Conservation (phyloP, 176 grass and related monocot species). For the Aegilops sharonensis region DNA sequence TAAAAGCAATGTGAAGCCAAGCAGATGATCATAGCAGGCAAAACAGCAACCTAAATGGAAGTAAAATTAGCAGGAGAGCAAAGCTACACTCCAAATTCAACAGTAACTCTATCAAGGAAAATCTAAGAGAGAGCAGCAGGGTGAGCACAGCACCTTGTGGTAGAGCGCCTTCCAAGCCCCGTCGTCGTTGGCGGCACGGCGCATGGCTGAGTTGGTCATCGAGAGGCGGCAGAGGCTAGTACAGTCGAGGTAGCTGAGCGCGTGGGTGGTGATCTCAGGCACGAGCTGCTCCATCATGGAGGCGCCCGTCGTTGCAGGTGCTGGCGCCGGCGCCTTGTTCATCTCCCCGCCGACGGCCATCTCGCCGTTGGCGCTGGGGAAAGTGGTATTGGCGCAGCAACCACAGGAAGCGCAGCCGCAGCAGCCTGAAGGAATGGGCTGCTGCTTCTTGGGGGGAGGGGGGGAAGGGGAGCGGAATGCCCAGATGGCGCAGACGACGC, state of each 20-base stretch:
- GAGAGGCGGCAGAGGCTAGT: constrained; percentile 95
- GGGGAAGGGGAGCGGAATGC: constrained; percentile 35
- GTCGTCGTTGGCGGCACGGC: constrained; percentile 90
- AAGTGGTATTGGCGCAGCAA: constrained; percentile 5
- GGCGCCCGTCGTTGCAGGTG: constrained; percentile 18
- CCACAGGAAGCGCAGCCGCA: constrained; percentile 40
- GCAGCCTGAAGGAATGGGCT: background rate
- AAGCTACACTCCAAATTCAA: constrained; percentile 24
- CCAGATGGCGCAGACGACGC: constrained; percentile 53
- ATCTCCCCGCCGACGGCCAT: constrained; percentile 66
- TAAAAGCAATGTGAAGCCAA: background rate
- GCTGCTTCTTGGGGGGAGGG: constrained; percentile 14
- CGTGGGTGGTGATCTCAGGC: constrained; percentile 95
- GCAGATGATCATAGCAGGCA: background rate
- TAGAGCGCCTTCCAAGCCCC: constrained; percentile 93
- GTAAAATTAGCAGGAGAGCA: background rate
- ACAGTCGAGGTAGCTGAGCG: constrained; percentile 93
- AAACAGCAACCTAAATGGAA: background rate
- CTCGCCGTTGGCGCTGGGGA: constrained; percentile 40
- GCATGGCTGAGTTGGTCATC: constrained; percentile 98
- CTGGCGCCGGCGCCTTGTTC: constrained; percentile 38
- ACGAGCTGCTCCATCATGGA: constrained; percentile 99
- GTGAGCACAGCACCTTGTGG: constrained; percentile 55
- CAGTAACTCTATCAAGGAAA: constrained; percentile 1
- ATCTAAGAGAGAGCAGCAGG: background rate